These are phyloP conservation scores for Phytophthora fragariae DNA, from an alignment of 352 stramenopile species.

Conservation along the genomic window DNA sequence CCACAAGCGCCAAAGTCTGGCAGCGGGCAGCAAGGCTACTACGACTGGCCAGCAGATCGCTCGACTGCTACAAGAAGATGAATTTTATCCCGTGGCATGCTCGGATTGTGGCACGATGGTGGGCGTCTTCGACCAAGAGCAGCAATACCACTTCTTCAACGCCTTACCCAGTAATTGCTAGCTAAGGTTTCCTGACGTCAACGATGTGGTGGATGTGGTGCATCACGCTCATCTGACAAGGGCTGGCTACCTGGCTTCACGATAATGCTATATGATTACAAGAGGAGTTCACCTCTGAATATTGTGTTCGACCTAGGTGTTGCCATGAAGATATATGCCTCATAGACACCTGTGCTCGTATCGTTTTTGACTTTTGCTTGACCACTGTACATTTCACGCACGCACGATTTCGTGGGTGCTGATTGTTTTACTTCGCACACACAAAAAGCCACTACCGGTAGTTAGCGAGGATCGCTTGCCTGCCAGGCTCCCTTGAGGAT, in stretches of 20 bases:
- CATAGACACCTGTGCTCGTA: slow-evolving; percentile 19
- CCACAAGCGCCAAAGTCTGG: slow-evolving; percentile 47
- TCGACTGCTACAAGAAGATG: slow-evolving; percentile 48
- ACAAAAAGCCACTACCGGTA: slow-evolving; percentile 44
- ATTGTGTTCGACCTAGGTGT: slow-evolving; percentile 25
- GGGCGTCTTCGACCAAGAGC: slow-evolving; percentile 66
- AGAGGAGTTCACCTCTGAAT: slow-evolving; percentile 20
- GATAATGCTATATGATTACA: slow-evolving; percentile 28
- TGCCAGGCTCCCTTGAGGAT: slow-evolving; percentile 10
- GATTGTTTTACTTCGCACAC: slow-evolving; percentile 39
- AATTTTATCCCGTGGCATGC: slow-evolving; percentile 76
- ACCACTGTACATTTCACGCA: slow-evolving; percentile 42
- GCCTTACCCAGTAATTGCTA: slow-evolving; percentile 70
- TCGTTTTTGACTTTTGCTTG: slow-evolving; percentile 33
- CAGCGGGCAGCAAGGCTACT: slow-evolving; percentile 12
- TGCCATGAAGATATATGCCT: slow-evolving; percentile 10
- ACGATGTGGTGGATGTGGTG: slow-evolving; percentile 3
- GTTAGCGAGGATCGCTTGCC: slow-evolving; percentile 22
- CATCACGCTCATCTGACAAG: slow-evolving; percentile 8
- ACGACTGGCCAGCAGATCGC: slow-evolving; percentile 34
- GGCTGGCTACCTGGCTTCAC: slow-evolving; percentile 5
- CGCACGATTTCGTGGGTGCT: slow-evolving; percentile 36
- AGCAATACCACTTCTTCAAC: slow-evolving; percentile 85
- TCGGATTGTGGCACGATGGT: slow-evolving; percentile 82
- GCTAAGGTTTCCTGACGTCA: neutral